Conservation (phyloP, 116 monocot species). For the Cymodocea nodosa region DNA sequence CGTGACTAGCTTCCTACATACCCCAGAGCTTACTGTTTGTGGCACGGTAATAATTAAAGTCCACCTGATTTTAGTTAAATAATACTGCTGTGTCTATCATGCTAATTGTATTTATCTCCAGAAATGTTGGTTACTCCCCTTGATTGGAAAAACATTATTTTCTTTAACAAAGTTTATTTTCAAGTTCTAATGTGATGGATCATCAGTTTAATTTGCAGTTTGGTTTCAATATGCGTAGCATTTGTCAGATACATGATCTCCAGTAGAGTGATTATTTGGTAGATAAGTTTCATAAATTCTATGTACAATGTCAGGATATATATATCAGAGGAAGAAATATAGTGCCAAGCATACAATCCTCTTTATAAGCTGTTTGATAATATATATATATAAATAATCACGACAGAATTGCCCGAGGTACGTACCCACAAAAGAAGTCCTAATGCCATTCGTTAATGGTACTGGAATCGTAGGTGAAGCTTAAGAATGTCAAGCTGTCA, state of each 20-base stretch:
- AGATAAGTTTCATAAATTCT: no score
- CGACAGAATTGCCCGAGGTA: no score
- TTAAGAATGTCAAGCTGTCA: background rate
- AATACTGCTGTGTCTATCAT: background rate
- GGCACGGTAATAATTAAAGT: constrained; percentile 47
- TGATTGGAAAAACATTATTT: background rate
- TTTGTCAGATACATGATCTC: no score
- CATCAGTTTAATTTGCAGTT: background rate
- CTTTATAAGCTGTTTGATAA: no score
- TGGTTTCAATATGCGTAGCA: background rate
- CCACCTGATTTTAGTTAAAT: background rate
- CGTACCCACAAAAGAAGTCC: no score
- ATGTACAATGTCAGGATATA: no score
- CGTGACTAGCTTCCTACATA: constrained; percentile 67
- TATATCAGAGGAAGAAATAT: no score
- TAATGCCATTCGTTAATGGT: no score
- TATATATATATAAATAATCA: no score
- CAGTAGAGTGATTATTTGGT: background rate
- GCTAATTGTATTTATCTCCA: background rate
- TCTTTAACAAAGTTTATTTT: background rate
- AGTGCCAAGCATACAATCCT: no score
- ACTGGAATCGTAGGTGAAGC: background rate
- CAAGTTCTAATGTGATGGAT: background rate
- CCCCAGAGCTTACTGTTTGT: constrained; percentile 69
- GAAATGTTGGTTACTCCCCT: background rate